Evolutionary conservation across 83 land plant species (phyloP).

Genomic region (Picea engelmannii): DNA sequence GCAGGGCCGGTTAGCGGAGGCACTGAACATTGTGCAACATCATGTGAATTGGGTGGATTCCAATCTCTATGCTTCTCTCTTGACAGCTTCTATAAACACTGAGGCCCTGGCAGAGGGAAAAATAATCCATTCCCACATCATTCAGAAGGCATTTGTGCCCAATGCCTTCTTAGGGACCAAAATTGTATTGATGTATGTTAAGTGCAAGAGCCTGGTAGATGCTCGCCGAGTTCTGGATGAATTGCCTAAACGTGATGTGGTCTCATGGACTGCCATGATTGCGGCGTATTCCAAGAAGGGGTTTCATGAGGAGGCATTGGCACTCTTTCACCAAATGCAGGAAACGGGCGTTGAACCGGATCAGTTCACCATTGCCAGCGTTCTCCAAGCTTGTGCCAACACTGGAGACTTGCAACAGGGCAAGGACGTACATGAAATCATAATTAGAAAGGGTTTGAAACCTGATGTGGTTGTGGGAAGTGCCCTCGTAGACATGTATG

Average conservation of each 20-base stretch:
- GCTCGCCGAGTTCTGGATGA: not conserved
- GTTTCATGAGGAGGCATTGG: conserved; percentile 22
- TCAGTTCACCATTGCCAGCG: conserved; percentile 35
- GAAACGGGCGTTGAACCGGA: conserved; percentile 26
- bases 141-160: conserved; percentile 6
- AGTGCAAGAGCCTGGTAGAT: no score
- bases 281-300: conserved; percentile 34
- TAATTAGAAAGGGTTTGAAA: no score
- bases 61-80: no score
- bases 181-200: conserved; percentile 58
- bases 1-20: no score
- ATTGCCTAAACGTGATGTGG: conserved; percentile 33
- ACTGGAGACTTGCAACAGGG: no score
- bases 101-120: conserved; percentile 33
- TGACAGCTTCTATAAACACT: no score
- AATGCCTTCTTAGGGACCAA: conserved; percentile 45
- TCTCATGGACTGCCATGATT: conserved; percentile 48
- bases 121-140: conserved; percentile 49
- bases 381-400: conserved; percentile 42
- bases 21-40: no score
- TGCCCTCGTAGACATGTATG: conserved; percentile 55
- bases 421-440: no score
- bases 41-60: no score
- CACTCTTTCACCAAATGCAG: conserved; percentile 36
- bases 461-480: conserved; percentile 33